These are phyloP conservation scores for Lactifluus piperatus DNA, from an alignment of 768 basidiomycete genomes.

Conservation along the genomic window DNA sequence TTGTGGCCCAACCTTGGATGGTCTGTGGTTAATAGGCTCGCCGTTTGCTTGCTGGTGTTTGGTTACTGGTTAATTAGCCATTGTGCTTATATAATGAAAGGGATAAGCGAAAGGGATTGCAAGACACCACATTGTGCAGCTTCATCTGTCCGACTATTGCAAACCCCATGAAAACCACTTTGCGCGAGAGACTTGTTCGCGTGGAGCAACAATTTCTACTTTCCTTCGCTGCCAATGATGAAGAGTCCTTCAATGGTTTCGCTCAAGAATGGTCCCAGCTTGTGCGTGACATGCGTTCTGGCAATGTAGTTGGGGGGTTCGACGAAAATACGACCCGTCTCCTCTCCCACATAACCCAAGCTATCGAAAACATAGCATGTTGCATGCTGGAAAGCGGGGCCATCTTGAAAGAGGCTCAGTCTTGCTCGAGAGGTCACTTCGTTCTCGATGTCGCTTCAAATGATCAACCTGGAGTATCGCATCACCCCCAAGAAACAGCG, in stretches of 20 bases:
- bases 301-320: background rate
- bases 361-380: background rate
- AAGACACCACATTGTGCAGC: background rate
- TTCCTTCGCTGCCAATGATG: background rate
- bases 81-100: constrained; percentile 9
- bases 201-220: constrained; percentile 5
- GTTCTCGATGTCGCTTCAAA: background rate
- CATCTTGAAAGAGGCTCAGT: background rate
- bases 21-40: background rate
- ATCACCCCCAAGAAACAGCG: background rate
- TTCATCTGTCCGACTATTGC: background rate
- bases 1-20: too few relatives aligned
- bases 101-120: background rate
- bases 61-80: background rate
- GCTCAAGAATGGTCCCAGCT: constrained; percentile 1
- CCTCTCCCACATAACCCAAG: background rate
- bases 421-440: background rate
- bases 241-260: background rate
- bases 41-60: background rate
- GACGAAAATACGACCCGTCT: background rate
- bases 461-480: background rate
- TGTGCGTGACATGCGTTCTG: background rate
- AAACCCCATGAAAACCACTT: background rate
- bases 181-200: background rate
- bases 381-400: background rate